Conservation (phyloP, 371 early-diverging fungal species). For the Rhizomucor pusillus region DNA sequence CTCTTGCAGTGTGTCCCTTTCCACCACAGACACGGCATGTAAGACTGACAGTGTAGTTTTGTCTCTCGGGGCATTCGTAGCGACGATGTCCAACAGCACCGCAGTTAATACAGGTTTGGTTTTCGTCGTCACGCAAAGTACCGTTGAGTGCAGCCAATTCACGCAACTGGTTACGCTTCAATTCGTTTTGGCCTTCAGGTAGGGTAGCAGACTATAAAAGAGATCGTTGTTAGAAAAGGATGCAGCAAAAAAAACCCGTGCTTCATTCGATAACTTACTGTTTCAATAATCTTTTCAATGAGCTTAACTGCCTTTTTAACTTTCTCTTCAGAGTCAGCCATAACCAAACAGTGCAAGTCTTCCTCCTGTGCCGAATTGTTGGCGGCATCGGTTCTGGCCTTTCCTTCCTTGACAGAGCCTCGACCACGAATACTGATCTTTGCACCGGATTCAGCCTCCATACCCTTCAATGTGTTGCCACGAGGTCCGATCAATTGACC, state of each 20-base stretch:
- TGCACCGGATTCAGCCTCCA: slow-evolving; percentile 91
- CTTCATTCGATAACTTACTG: slow-evolving; percentile 61
- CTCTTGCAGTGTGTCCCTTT: slow-evolving; percentile 89
- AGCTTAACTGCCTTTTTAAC: slow-evolving; percentile 81
- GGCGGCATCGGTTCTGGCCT: slow-evolving; percentile 65
- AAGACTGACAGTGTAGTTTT: slow-evolving; percentile 82
- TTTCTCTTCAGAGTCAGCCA: slow-evolving; percentile 89
- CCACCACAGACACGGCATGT: slow-evolving; percentile 91
- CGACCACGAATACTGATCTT: slow-evolving; percentile 96
- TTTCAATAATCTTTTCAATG: slow-evolving; percentile 92
- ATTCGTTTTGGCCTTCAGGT: slow-evolving; percentile 93
- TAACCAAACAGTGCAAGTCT: slow-evolving; percentile 91
- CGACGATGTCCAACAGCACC: slow-evolving; percentile 89
- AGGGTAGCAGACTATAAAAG: slow-evolving; percentile 74
- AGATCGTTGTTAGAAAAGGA: neutral
- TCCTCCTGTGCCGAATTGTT: slow-evolving; percentile 84
- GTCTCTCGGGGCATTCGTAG: slow-evolving; percentile 90
- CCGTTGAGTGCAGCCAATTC: slow-evolving; percentile 96
- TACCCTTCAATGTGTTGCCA: slow-evolving; percentile 93
- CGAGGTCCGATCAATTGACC: slow-evolving; percentile 96
- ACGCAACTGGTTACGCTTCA: slow-evolving; percentile 91
- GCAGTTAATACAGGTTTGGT: slow-evolving; percentile 92
- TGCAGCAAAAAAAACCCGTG: no score
- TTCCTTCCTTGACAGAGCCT: slow-evolving; percentile 98
- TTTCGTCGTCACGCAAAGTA: slow-evolving; percentile 93